These are phyloP conservation scores for Pythium sp. DNA, from an alignment of 352 stramenopile genomes.

Conservation along the genomic window DNA sequence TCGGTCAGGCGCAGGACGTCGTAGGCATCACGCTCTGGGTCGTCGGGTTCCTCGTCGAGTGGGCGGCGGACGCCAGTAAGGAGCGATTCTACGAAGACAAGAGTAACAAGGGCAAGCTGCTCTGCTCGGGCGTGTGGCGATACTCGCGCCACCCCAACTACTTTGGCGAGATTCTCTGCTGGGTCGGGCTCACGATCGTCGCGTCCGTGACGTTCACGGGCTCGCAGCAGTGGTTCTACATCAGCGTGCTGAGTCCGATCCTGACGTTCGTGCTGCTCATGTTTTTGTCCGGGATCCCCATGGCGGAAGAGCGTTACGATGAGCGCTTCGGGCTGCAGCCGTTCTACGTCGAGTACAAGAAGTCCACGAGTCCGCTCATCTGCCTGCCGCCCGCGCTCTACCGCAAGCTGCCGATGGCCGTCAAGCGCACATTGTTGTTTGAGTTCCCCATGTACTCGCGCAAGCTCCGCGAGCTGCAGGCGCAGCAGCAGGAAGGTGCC, in stretches of 20 bases:
- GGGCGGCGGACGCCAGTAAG: conserved; percentile 60
- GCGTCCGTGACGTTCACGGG: conserved; percentile 38
- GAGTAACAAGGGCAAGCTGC: conserved; percentile 50
- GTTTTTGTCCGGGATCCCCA: conserved; percentile 61
- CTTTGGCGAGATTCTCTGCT: conserved; percentile 92
- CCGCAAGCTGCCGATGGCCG: conserved; percentile 24
- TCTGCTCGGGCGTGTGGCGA: conserved; percentile 72
- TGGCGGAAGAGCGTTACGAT: conserved; percentile 65
- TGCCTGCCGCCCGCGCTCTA: conserved; percentile 48
- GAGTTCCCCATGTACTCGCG: conserved; percentile 57
- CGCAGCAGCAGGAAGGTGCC: conserved; percentile 11
- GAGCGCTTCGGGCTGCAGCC: conserved; percentile 52
- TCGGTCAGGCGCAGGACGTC: conserved; percentile 36
- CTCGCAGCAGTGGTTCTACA: conserved; percentile 40
- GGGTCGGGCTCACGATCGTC: conserved; percentile 57
- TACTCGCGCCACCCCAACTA: conserved; percentile 93
- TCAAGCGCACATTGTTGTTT: conserved; percentile 52
- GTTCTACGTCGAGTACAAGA: conserved; percentile 68
- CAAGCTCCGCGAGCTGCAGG: conserved; percentile 34
- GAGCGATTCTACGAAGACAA: conserved; percentile 48
- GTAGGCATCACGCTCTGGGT: conserved; percentile 50
- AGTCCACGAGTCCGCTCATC: conserved; percentile 54
- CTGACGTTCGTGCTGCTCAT: conserved; percentile 69
- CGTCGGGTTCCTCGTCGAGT: conserved; percentile 54
- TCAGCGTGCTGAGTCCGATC: conserved; percentile 43